Evolutionary conservation across 306 rosid species (phyloP).

Genomic region (Prunus mume): DNA sequence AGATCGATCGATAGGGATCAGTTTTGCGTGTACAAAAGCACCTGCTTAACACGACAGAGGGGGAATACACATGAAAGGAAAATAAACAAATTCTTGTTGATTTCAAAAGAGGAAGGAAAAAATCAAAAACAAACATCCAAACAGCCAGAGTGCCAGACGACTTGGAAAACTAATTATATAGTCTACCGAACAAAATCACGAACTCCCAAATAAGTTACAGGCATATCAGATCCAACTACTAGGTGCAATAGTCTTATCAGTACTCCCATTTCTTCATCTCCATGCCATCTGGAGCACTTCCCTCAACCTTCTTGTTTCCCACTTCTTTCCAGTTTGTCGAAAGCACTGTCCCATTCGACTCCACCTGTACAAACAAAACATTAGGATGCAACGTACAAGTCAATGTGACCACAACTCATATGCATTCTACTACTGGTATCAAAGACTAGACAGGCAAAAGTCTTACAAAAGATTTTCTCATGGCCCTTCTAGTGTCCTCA

Average conservation of each 20-base stretch:
- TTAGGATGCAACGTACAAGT: neutral
- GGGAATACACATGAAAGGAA: neutral
- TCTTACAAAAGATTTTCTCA: constrained; percentile 92
- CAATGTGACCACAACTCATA: neutral
- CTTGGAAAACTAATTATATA: neutral
- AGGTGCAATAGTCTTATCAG: constrained; percentile 20
- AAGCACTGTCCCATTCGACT: constrained; percentile 87
- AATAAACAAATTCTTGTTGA: neutral
- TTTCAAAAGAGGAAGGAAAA: neutral
- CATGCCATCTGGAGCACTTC: constrained; percentile 98
- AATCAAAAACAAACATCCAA: neutral
- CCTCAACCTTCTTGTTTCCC: constrained; percentile 85
- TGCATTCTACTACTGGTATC: neutral
- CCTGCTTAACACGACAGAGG: neutral
- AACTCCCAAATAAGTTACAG: constrained; percentile 14
- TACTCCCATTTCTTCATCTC: constrained; percentile 88
- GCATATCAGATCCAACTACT: neutral
- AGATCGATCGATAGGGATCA: neutral
- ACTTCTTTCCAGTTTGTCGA: constrained; percentile 99
- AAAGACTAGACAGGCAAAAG: neutral
- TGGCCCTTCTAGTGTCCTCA: constrained; percentile 89
- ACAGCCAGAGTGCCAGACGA: neutral
- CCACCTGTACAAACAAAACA: constrained; percentile 46
- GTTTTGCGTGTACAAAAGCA: neutral
- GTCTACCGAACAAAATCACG: constrained; percentile 23